Evolutionary conservation across 192 early-diverging fungal species (phyloP).

Genomic region (Backusella tarrabulga): DNA sequence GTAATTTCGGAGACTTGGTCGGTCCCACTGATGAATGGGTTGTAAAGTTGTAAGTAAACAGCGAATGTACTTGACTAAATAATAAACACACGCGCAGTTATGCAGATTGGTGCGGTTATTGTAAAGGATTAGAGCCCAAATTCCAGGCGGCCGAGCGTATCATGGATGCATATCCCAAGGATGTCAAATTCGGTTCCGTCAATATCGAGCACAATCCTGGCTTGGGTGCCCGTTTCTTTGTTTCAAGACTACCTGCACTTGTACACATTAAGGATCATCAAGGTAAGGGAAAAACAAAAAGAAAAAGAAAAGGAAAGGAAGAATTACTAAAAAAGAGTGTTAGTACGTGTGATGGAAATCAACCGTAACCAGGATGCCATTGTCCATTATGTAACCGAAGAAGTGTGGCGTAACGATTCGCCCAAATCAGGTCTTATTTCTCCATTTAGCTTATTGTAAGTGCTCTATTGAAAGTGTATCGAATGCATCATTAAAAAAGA

Average conservation of each 20-base stretch:
- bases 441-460: constrained; percentile 25
- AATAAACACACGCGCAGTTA: constrained; percentile 14
- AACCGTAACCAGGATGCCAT: neutral
- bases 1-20: constrained; percentile 18
- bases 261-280: constrained; percentile 34
- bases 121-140: constrained; percentile 18
- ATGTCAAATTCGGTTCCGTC: constrained; percentile 21
- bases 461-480: no score
- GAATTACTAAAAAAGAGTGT: neutral
- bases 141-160: constrained; percentile 14
- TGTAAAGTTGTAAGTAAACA: constrained; percentile 26
- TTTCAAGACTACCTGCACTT: constrained; percentile 30
- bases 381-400: neutral
- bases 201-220: constrained; percentile 33
- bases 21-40: constrained; percentile 23
- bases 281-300: constrained; percentile 9
- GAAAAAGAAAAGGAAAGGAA: no score
- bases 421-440: constrained; percentile 19
- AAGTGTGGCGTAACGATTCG: constrained; percentile 8
- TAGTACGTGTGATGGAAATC: constrained; percentile 5
- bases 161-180: neutral
- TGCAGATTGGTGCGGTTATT: constrained; percentile 34
- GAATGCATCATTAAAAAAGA: neutral
- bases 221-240: constrained; percentile 33
- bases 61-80: neutral